Evolutionary conservation across 225 moss, liverwort and hornwort species (phyloP).

Genomic region (Sphagnum tenellum): DNA sequence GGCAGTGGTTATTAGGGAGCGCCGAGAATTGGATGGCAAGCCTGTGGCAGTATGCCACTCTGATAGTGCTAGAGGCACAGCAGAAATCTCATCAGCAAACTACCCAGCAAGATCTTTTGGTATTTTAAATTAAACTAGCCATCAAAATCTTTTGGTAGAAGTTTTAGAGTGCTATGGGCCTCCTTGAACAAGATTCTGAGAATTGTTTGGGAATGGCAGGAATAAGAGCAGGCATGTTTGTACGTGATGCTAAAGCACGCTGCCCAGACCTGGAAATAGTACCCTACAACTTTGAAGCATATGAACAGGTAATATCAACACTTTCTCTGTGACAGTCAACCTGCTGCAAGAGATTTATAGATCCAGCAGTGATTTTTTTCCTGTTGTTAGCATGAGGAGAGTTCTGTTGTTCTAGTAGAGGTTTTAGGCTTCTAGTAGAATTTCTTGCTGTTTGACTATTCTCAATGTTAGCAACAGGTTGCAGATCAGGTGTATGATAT

Average conservation of each 20-base stretch:
- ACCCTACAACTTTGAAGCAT: conserved; percentile 88
- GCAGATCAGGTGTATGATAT: conserved; percentile 93
- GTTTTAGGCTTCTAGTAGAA: background rate
- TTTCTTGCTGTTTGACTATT: background rate
- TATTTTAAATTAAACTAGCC: conserved; percentile 1
- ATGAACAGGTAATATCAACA: conserved; percentile 65
- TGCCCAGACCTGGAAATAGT: conserved; percentile 84
- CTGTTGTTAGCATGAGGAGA: background rate
- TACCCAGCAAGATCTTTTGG: conserved; percentile 93
- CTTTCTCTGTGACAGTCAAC: background rate
- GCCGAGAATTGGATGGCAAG: conserved; percentile 60
- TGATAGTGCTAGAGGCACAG: conserved; percentile 83
- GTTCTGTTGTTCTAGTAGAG: background rate
- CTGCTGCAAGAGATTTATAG: too few species aligned
- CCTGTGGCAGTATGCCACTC: conserved; percentile 98
- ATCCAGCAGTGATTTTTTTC: background rate
- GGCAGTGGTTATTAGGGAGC: conserved; percentile 78
- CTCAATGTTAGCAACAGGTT: conserved; percentile 38
- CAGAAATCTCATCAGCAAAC: conserved; percentile 98
- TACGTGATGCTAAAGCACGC: conserved; percentile 62
- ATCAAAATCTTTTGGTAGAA: too few species aligned
- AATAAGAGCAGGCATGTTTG: conserved; percentile 88
- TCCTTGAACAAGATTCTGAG: too few species aligned
- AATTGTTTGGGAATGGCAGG: conserved; percentile 30
- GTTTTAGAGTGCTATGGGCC: too few species aligned